Conservation (phyloP, 2,329 filamentous ascomycete genomes). For the Metarhizium robertsii region DNA sequence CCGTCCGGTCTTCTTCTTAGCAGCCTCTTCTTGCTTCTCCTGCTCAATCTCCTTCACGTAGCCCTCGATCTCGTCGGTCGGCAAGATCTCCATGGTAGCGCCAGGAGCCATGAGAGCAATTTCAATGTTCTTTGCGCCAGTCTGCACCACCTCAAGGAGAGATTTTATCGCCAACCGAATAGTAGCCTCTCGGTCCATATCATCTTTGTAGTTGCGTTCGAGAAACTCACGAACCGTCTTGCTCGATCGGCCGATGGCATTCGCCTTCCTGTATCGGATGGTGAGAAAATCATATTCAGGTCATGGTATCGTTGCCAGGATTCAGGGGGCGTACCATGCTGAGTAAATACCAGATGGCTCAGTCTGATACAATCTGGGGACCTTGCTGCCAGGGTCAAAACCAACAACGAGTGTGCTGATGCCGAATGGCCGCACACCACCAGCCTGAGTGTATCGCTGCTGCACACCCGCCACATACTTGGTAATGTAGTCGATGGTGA, state of each 20-base stretch:
- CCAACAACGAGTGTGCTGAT: constrained; percentile 97
- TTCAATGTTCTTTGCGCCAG: constrained; percentile 98
- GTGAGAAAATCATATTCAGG: constrained; percentile 8
- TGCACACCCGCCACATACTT: constrained; percentile 98
- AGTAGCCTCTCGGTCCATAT: constrained; percentile 92
- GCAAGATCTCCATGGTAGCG: constrained; percentile 85
- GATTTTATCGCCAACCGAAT: constrained; percentile 98
- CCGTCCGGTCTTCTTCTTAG: constrained; percentile 85
- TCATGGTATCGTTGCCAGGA: too few species aligned
- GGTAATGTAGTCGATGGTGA: constrained; percentile 98
- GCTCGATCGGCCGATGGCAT: constrained; percentile 94
- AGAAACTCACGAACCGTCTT: constrained; percentile 99
- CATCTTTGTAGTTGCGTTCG: constrained; percentile 97
- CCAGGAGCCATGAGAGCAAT: constrained; percentile 96
- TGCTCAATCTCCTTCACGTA: constrained; percentile 99
- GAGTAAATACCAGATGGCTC: constrained; percentile 99
- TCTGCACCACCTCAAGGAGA: constrained; percentile 94
- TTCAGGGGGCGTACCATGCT: constrained; percentile 59
- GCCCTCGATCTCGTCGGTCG: constrained; percentile 89
- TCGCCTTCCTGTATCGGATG: constrained; percentile 71
- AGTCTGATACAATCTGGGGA: constrained; percentile 89
- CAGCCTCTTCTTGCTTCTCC: constrained; percentile 98
- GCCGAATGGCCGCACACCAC: constrained; percentile 96
- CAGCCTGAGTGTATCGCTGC: constrained; percentile 97
- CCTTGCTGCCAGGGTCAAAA: constrained; percentile 89